Base-by-base conservation (phyloP, 1,139 yeast species). In the Sugiyamaella japonica region DNA sequence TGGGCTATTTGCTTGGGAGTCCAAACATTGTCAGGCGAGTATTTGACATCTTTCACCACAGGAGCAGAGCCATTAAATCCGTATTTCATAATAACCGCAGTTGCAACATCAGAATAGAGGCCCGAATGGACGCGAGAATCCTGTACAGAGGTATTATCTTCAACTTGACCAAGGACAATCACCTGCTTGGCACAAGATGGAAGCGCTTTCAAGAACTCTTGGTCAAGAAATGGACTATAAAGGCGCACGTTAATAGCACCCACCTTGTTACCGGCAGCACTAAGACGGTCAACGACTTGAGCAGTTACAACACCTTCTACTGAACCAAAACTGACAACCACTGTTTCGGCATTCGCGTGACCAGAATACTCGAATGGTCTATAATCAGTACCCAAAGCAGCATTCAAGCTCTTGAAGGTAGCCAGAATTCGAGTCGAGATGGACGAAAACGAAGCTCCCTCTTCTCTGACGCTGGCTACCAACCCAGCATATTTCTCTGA, bases 301-400 rank as follows among this genome's bases (percentile, higher is more conserved):
- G 79, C 64, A 42, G 88, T 77, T 59, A 83, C 73, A 48, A 81
- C 76, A 15, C 85, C 73, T 66, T 85, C 93, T 46, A 81, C 74
- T 17, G 95, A 78, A 29, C 97, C 96, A 65, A 86, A 84, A 39
- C 84, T 78, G 31, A 90, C 93, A 68, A 88, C 82, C 13, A 91
- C 89, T 32, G 85, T 81, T 47, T 81, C 80, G 7, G 96, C 85
- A 55, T 74, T 70, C 9, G 71, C 68, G 55, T 76, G 74, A 54
- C 97, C 97, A 57, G 70, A 70, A 70, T 86, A 89, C 70, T 89
- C 88, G 65, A 90, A 87, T 32, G 86, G 82, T 52, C 80, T 74
- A 68, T 84, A 85, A 31, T 74, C 68, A 12, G 85, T 78, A 43
- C 85, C 86, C 40, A 88, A 74, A 36, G 80, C 72, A 31, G 76